These are phyloP conservation scores for Elsinoe australis DNA, from an alignment of 2,329 filamentous ascomycete species.

Conservation along the genomic window DNA sequence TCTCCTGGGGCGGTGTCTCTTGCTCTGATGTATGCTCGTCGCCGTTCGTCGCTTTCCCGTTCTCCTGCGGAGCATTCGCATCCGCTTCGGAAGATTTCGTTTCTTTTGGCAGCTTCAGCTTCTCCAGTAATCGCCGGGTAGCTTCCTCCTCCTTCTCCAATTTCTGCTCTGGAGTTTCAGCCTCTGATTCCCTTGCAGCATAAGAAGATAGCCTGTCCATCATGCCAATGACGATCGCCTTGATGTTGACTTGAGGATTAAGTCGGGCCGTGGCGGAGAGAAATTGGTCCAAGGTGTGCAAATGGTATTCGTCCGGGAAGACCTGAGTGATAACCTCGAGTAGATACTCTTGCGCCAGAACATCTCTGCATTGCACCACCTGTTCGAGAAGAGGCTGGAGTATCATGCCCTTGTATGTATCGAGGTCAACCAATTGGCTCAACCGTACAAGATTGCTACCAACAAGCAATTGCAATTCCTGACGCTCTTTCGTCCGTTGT, in stretches of 20 bases:
- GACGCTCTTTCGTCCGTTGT: constrained; percentile 84
- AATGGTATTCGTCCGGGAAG: constrained; percentile 96
- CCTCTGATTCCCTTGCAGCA: constrained; percentile 77
- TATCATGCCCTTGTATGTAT: constrained; percentile 87
- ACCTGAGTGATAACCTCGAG: constrained; percentile 98
- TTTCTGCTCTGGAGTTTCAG: constrained; percentile 61
- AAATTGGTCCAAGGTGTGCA: constrained; percentile 93
- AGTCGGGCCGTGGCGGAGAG: constrained; percentile 85
- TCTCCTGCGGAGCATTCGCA: constrained; percentile 23
- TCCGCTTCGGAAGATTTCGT: constrained; percentile 28
- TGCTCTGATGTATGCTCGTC: constrained; percentile 29
- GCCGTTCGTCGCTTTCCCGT: constrained; percentile 25
- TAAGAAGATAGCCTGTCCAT: constrained; percentile 96
- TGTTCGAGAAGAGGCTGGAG: constrained; percentile 85
- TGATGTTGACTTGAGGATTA: constrained; percentile 95
- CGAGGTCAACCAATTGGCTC: constrained; percentile 90
- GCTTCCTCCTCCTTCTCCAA: constrained; percentile 79
- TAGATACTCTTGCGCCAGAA: constrained; percentile 93
- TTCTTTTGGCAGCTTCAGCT: constrained; percentile 62
- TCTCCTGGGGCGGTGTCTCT: constrained; percentile 23
- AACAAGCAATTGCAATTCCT: constrained; percentile 89
- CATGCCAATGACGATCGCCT: constrained; percentile 92
- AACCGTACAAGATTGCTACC: constrained; percentile 93
- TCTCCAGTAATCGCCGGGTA: constrained; percentile 67
- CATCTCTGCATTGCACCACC: constrained; percentile 94